phyloP scores from a whole-genome alignment of 1,284 basidiomycete species.

The Meripilus lineatus region DNA sequence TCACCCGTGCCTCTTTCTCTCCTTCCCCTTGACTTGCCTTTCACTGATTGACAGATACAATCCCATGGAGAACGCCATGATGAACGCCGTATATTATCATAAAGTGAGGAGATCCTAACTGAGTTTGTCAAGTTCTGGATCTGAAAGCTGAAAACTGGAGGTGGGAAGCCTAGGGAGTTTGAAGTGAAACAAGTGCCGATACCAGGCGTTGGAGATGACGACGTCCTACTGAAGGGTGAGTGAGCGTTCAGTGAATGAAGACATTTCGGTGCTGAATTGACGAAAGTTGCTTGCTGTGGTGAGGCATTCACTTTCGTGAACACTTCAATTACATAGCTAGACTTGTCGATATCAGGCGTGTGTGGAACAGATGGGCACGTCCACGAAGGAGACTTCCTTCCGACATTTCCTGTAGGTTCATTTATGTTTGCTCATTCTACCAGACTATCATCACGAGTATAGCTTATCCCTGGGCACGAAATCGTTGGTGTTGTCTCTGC shows the following conservation, averaged over 20 bases:
- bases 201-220: conserved; percentile 56
- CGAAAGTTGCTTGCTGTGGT: conserved; percentile 45
- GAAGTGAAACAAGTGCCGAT: conserved; percentile 58
- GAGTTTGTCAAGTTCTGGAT: background rate
- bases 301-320: conserved; percentile 14
- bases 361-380: conserved; percentile 79
- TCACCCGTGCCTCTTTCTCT: too few species aligned
- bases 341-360: conserved; percentile 41
- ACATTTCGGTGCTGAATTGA: background rate
- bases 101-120: conserved; percentile 25
- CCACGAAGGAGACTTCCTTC: conserved; percentile 75
- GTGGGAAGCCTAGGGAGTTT: conserved; percentile 53
- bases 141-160: background rate
- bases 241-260: background rate
- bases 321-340: background rate
- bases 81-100: conserved; percentile 55
- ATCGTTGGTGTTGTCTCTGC: conserved; percentile 66
- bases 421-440: conserved; percentile 9
- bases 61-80: too few species aligned
- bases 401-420: conserved; percentile 60
- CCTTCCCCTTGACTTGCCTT: too few species aligned
- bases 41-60: too few species aligned
- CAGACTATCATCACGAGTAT: conserved; percentile 11
- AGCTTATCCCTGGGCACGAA: conserved; percentile 83
- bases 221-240: conserved; percentile 67